Percentiles rank a stretch among this genome's conserved stretches.
phyloP scores from a whole-genome alignment of 169 alveolate species.

The Perkinsus olseni region DNA sequence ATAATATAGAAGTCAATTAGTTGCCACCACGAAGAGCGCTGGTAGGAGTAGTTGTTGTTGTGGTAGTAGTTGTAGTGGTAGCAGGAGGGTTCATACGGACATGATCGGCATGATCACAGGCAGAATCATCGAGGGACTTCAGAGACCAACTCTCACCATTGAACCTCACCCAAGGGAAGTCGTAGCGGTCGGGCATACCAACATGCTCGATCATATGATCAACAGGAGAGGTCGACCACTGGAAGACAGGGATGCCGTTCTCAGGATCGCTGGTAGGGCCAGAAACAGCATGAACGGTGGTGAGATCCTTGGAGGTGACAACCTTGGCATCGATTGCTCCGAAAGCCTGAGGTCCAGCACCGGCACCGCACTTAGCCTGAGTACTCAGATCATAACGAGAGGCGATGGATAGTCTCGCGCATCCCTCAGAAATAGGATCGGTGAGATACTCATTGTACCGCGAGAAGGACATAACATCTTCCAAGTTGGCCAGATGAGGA shows the following conservation, averaged over 20 bases:
- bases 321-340: neutral
- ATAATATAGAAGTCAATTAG: neutral
- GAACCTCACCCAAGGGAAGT: conserved; percentile 4
- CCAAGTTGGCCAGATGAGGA: conserved; percentile 1
- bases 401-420: neutral
- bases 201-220: neutral
- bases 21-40: neutral
- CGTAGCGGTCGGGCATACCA: neutral
- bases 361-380: neutral
- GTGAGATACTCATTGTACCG: neutral
- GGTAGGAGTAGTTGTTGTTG: neutral
- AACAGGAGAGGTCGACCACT: neutral
- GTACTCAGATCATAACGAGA: neutral
- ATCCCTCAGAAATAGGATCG: neutral
- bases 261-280: neutral
- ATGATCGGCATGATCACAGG: neutral
- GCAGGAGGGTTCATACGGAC: neutral
- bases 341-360: neutral
- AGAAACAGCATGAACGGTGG: neutral
- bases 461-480: neutral
- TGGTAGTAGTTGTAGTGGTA: neutral
- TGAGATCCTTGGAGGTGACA: neutral
- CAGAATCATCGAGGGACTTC: neutral
- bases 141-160: neutral
- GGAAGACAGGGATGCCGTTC: neutral